Conservation (phyloP, 805 yeast species). For the Middelhovenomyces tepae region DNA sequence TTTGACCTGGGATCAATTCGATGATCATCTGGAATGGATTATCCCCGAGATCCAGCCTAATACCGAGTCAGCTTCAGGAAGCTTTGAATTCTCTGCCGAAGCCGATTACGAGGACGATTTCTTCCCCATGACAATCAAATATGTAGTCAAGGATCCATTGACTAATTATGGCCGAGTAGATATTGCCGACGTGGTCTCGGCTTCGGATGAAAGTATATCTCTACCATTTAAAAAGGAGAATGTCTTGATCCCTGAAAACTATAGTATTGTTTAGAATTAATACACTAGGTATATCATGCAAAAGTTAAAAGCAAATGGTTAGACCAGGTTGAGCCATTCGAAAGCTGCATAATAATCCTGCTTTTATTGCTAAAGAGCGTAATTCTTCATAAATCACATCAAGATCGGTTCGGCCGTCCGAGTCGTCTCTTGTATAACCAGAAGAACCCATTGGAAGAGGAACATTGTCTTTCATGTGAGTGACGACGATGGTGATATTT, state of each 20-base stretch:
- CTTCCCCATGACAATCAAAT: slow-evolving; percentile 78
- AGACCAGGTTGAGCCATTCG: slow-evolving; percentile 2
- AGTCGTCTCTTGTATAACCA: no score
- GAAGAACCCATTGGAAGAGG: slow-evolving; percentile 2
- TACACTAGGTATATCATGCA: not conserved
- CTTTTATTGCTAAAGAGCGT: not conserved
- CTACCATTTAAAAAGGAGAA: slow-evolving; percentile 60
- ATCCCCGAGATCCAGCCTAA: slow-evolving; percentile 47
- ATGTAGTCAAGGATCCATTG: slow-evolving; percentile 35
- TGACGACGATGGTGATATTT: slow-evolving; percentile 40
- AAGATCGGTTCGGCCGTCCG: no score
- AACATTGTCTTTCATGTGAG: slow-evolving; percentile 37
- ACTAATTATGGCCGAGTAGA: slow-evolving; percentile 58
- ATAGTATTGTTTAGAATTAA: slow-evolving; percentile 15
- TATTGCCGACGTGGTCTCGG: slow-evolving; percentile 47
- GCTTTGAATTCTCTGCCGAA: slow-evolving; percentile 70
- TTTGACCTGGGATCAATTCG: slow-evolving; percentile 42
- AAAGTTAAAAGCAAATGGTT: no score
- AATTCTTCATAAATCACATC: slow-evolving; percentile 1
- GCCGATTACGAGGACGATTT: slow-evolving; percentile 71
- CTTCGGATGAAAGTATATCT: slow-evolving; percentile 42
- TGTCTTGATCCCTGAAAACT: slow-evolving; percentile 31
- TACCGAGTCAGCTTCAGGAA: slow-evolving; percentile 45
- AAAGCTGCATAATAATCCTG: not conserved
- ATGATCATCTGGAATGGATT: slow-evolving; percentile 62